Evolutionary conservation across 2,329 filamentous ascomycete genomes (phyloP).

Genomic region (Phialophora expanda): DNA sequence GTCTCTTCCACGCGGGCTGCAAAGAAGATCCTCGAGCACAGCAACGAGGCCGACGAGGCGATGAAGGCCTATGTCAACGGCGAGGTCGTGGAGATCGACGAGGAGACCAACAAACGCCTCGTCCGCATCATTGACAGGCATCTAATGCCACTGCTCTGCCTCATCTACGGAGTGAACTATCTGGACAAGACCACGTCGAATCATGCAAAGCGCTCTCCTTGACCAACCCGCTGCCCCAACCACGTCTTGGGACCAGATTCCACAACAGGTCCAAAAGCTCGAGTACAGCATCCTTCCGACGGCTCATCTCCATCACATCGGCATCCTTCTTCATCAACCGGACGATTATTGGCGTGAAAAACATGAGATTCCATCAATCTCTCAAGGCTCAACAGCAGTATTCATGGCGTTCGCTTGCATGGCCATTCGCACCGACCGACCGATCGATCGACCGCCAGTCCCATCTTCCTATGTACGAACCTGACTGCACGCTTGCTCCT

Average conservation of each 20-base stretch:
- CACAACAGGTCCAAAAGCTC: too few species aligned
- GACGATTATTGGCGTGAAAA: constrained; percentile 45
- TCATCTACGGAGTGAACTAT: constrained; percentile 62
- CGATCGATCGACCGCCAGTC: too few species aligned
- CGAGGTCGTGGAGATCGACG: constrained; percentile 59
- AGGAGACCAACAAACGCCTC: constrained; percentile 63
- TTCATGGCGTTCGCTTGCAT: constrained; percentile 42
- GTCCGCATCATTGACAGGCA: constrained; percentile 67
- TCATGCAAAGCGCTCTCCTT: too few species aligned
- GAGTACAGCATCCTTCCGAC: too few species aligned
- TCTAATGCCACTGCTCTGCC: constrained; percentile 64
- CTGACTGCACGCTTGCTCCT: too few species aligned
- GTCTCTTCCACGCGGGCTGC: constrained; percentile 33
- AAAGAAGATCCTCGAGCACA: constrained; percentile 55
- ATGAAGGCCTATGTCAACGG: constrained; percentile 62
- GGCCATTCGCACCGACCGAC: constrained; percentile 42
- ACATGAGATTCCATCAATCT: constrained; percentile 44
- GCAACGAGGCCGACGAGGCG: constrained; percentile 65
- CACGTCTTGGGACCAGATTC: too few species aligned
- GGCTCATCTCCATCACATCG: constrained; percentile 42
- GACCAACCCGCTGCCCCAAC: too few species aligned
- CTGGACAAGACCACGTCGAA: constrained; percentile 61
- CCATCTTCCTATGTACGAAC: too few species aligned
- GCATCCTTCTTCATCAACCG: constrained; percentile 45
- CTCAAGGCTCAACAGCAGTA: constrained; percentile 41